Evolutionary conservation across 1,284 basidiomycete genomes (phyloP).

Genomic region (Tremellales sp.): DNA sequence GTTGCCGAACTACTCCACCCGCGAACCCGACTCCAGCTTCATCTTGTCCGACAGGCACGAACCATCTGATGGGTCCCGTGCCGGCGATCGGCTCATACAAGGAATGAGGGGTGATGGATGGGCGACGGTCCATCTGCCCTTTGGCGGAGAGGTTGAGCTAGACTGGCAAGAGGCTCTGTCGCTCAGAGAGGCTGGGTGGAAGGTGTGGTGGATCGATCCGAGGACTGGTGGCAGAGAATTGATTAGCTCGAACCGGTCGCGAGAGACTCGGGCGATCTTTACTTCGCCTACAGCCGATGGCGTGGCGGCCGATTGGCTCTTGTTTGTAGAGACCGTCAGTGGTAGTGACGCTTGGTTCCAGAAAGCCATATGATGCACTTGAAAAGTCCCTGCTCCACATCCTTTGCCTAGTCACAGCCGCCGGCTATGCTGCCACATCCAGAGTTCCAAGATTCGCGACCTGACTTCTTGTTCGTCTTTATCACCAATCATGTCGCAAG

Average conservation of each 20-base stretch:
- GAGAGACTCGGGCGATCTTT: too few relatives aligned
- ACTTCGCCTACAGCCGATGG: too few relatives aligned
- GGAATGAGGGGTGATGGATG: not conserved
- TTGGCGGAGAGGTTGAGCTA: not conserved
- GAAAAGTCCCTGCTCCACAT: too few relatives aligned
- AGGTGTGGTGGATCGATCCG: not conserved
- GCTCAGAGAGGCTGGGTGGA: not conserved
- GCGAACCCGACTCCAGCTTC: constrained; percentile 12
- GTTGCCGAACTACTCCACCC: constrained; percentile 9
- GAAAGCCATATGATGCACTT: too few relatives aligned
- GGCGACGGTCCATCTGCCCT: not conserved
- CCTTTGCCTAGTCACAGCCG: too few relatives aligned
- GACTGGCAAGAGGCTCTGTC: not conserved
- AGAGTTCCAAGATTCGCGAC: too few relatives aligned
- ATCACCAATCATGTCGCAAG: not conserved
- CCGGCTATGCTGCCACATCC: too few relatives aligned
- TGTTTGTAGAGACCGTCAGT: too few relatives aligned
- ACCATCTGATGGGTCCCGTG: not conserved
- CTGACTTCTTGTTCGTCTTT: not conserved
- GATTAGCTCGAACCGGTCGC: too few relatives aligned
- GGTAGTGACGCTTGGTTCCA: too few relatives aligned
- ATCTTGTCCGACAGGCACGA: constrained; percentile 15
- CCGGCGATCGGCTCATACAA: not conserved
- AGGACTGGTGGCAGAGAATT: not conserved
- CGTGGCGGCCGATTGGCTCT: too few relatives aligned